Conservation (phyloP, 441 rosid species). For the Adansonia gregorii region DNA sequence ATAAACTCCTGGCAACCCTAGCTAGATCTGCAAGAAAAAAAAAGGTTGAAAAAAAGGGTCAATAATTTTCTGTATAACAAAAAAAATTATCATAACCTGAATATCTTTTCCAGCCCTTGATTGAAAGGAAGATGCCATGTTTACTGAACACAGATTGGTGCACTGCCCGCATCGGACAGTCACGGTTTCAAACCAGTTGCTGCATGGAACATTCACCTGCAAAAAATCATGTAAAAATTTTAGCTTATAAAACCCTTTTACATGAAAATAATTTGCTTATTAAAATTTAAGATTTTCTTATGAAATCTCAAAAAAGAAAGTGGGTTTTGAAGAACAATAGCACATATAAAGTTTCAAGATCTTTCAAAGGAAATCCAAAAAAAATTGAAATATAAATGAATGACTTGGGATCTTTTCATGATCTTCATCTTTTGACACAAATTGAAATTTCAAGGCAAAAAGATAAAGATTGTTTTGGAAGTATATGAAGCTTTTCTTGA, state of each 20-base stretch:
- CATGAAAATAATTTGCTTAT: background rate
- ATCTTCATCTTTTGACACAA: background rate
- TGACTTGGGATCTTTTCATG: background rate
- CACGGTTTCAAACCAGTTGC: constrained; percentile 15
- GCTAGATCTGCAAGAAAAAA: background rate
- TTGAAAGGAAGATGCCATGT: constrained; percentile 20
- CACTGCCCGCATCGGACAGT: constrained; percentile 25
- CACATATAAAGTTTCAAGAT: background rate
- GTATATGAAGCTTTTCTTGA: background rate
- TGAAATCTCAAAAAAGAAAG: background rate
- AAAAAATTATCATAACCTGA: constrained; percentile 17
- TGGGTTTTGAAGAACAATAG: background rate
- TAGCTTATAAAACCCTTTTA: background rate
- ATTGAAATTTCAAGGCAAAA: background rate
- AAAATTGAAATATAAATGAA: background rate
- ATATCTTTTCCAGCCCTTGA: constrained; percentile 14
- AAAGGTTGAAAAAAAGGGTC: background rate
- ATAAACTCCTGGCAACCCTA: constrained; percentile 16
- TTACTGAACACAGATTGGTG: constrained; percentile 25
- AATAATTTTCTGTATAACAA: background rate
- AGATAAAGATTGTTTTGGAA: background rate
- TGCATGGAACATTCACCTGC: constrained; percentile 30
- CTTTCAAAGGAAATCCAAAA: background rate
- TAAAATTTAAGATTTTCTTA: background rate
- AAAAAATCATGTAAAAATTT: background rate